Evolutionary conservation across 2,329 filamentous ascomycete genomes (phyloP), one percentile per base, ranked within the genome.

Genomic region (Didymellaceae sp.): DNA sequence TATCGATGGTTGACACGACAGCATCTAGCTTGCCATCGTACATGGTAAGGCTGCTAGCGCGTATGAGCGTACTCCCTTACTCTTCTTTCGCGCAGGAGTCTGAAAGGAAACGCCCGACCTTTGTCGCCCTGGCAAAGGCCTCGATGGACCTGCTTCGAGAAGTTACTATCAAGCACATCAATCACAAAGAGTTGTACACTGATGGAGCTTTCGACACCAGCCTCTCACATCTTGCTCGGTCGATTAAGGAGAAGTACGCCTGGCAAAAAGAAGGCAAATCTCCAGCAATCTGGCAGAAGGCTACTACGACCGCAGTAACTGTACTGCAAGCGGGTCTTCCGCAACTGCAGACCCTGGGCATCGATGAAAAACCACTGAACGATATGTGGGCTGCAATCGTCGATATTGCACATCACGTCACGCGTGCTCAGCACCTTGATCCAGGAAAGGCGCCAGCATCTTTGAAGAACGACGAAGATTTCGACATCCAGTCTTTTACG

Each of bases 81-180:
- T 73, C 77, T 0, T 63, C 65, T 13, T 50, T 55, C 5, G 60
- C 50, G 8, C 42, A 55, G 20, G 53, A 52, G 1, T 49, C 59
- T 9, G 52, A 54, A 14, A 70, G 64, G 45, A 67, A 66, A 41
- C 85, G 85, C 48, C 88, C 90, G 6, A 96, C 91, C 0, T 97
- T 91, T 67, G 86, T 99, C 46, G 93, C 94, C 25, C 83, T 97
- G 66, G 91, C 92, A 1, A 96, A 94, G 71, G 84, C 84, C 16
- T 86, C 88, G 51, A 94, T 96, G 81, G 77, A 80, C 2, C 82
- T 91, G 35, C 73, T 95, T 2, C 80, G 88, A 56, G 75, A 74
- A 0, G 74, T 90, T 2, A 77, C 88, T 3, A 72, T 84, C 4
- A 74, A 78, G 13, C 85, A 90, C 55, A 81, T 84, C 0, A 71